phyloP scores from a whole-genome alignment of 2,329 filamentous ascomycete genomes.

The Colletotrichum sp. region DNA sequence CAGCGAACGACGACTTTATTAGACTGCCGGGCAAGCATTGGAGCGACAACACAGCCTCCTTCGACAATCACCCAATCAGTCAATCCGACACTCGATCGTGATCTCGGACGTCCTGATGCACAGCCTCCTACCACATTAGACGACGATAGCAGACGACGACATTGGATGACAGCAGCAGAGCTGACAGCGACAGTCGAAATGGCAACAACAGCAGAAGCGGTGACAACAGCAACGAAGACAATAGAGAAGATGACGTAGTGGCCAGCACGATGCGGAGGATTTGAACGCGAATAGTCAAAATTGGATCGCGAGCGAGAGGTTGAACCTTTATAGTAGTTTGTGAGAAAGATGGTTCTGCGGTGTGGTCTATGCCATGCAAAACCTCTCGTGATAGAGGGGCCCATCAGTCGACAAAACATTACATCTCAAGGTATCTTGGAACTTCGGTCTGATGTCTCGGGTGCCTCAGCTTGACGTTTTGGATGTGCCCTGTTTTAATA shows the following conservation, averaged over 20 bases:
- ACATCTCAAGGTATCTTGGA: too few species aligned
- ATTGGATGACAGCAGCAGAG: too few species aligned
- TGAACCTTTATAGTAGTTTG: background rate
- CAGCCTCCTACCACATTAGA: background rate
- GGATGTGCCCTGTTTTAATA: background rate
- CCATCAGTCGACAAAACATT: too few species aligned
- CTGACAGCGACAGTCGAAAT: too few species aligned
- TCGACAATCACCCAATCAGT: background rate
- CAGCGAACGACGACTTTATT: background rate
- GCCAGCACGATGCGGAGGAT: background rate
- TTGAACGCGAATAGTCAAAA: background rate
- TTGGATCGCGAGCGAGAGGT: background rate
- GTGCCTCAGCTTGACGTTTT: too few species aligned
- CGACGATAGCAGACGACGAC: too few species aligned
- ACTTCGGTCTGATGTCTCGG: too few species aligned
- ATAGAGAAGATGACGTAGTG: too few species aligned
- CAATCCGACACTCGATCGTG: background rate
- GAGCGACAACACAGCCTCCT: background rate
- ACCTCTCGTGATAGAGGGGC: too few species aligned
- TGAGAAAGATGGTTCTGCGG: background rate
- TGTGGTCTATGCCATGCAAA: too few species aligned
- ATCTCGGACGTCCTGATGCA: background rate
- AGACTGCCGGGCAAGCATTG: background rate
- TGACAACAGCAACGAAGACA: too few species aligned
- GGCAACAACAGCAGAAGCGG: too few species aligned